A percentile compares a stretch with the other conserved stretches of the same genome.
Evolutionary conservation across 306 rosid genomes (phyloP).

Genomic region (Cucumis melo): DNA sequence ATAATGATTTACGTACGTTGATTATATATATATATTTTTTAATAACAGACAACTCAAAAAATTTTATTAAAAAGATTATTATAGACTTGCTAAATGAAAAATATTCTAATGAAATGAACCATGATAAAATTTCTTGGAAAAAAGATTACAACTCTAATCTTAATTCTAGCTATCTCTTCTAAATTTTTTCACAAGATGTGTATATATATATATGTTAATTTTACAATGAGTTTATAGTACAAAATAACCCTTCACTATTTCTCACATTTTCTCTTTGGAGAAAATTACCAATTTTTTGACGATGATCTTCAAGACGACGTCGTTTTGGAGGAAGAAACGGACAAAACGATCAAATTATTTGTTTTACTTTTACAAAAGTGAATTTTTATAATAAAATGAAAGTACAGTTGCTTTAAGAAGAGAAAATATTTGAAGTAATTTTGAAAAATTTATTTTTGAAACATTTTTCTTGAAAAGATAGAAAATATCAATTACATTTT

Average conservation of each 20-base stretch:
- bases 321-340: background rate
- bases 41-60: too few species aligned
- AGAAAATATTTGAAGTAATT: background rate
- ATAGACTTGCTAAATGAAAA: too few species aligned
- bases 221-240: background rate
- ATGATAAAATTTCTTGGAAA: too few species aligned
- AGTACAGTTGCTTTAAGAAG: too few species aligned
- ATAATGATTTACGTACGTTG: too few species aligned
- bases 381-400: too few species aligned
- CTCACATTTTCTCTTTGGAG: background rate
- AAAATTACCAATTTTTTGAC: background rate
- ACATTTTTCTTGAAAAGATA: background rate
- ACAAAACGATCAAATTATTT: background rate
- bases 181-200: background rate
- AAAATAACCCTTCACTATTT: background rate
- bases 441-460: background rate
- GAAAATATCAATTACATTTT: too few species aligned
- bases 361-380: too few species aligned
- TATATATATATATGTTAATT: background rate
- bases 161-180: background rate
- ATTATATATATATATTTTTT: too few species aligned
- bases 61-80: too few species aligned
- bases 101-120: too few species aligned
- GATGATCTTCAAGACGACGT: background rate
- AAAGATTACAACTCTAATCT: background rate